phyloP scores from a whole-genome alignment of 2,329 filamentous ascomycete species.

The Bretziella fagacearum region DNA sequence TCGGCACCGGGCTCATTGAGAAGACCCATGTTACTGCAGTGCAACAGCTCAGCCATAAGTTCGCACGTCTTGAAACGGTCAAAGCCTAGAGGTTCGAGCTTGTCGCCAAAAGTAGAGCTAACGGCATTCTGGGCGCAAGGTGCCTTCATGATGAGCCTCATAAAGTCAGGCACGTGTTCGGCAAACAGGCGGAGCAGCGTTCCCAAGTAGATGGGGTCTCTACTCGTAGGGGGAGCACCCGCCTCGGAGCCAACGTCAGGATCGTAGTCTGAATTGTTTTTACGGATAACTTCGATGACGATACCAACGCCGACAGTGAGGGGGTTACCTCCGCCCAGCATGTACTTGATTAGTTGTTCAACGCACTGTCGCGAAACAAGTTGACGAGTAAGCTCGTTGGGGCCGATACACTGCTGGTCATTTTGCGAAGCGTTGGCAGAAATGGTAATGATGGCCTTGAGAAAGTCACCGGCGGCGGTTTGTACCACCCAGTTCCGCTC shows the following conservation, averaged over 20 bases:
- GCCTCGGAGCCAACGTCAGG: constrained; percentile 73
- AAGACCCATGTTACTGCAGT: constrained; percentile 97
- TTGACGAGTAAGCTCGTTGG: constrained; percentile 89
- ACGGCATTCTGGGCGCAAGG: constrained; percentile 57
- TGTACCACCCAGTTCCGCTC: constrained; percentile 80
- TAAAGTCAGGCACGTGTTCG: constrained; percentile 81
- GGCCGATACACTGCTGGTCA: constrained; percentile 96
- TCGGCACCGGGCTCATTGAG: constrained; percentile 86
- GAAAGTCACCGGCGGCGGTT: constrained; percentile 89
- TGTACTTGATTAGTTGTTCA: constrained; percentile 69
- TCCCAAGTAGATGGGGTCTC: constrained; percentile 90
- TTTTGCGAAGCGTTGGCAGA: constrained; percentile 96
- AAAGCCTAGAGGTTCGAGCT: constrained; percentile 87
- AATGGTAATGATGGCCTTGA: constrained; percentile 98
- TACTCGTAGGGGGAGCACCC: constrained; percentile 60
- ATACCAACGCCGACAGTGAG: constrained; percentile 93
- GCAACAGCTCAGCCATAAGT: constrained; percentile 89
- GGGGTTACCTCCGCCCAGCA: constrained; percentile 86
- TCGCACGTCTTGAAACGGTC: constrained; percentile 98
- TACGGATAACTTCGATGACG: constrained; percentile 94
- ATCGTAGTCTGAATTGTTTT: constrained; percentile 99
- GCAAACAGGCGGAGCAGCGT: constrained; percentile 80
- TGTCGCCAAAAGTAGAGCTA: constrained; percentile 74
- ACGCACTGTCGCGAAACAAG: constrained; percentile 77
- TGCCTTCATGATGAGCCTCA: constrained; percentile 69